Evolutionary conservation across 345 rosid genomes (phyloP), one percentile per base, ranked within the genome.

Genomic region (Melaleuca alternifolia): DNA sequence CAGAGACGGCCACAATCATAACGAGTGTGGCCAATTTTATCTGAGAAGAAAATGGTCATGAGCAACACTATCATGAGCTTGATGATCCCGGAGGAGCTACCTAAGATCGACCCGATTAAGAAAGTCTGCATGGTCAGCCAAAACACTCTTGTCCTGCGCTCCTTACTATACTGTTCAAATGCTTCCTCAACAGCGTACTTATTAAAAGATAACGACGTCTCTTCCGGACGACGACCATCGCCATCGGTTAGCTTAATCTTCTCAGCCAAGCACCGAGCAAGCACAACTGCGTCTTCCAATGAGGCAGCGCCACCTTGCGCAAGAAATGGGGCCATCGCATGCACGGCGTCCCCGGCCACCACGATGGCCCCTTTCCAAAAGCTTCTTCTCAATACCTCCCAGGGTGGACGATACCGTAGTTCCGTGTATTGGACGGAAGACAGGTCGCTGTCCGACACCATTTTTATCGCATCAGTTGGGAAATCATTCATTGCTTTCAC

Each of bases 341-440:
- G 93, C 91, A 91, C 86, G 9, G 92, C 91, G 23, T 90, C 92
- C 54, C 92, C 92, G 5, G 89, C 92, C 14, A 90, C 89, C 33
- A 87, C 83, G 81, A 89, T 81, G 0, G 89, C 23, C 12, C 86
- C 91, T 46, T 52, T 83, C n/a, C 85, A 30, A 51, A 89, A 88
- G 48, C 51, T 57, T 14, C 85, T 28, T 6, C 41, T 23, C 15
- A 90, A 16, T 6, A 89, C 8, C 86, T 89, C 86, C 88, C 86
- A 86, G 9, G 89, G 91, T 8, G 87, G 59, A 21, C 88, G 88
- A 86, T 89, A 89, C 23, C 85, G 83, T 21, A 90, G 51, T 16
- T 52, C 86, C 7, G 89, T 75, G 15, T 86, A 83, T 50, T 86
- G 86, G 50, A 89, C n/a, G 3, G 86, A 14, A 2, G 37, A 13